These are phyloP conservation scores for Alectoria sarmentosa DNA, from an alignment of 495 filamentous ascomycete species.

Conservation along the genomic window DNA sequence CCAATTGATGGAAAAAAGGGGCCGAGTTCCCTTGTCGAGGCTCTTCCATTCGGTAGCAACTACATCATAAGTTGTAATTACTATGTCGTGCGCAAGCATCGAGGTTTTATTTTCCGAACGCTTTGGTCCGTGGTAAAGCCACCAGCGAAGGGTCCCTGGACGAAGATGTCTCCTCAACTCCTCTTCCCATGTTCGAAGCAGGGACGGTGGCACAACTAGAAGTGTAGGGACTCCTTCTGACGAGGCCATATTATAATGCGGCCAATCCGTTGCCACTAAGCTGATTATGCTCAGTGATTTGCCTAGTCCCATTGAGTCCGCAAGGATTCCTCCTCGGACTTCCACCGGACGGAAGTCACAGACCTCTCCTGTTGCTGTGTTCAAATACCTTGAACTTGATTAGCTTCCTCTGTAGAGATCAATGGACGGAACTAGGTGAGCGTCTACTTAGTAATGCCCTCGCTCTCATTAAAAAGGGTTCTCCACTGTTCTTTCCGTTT, in stretches of 20 bases:
- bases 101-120: conserved; percentile 18
- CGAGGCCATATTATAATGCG: not conserved
- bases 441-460: conserved; percentile 6
- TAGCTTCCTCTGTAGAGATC: conserved; percentile 18
- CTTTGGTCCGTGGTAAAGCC: conserved; percentile 31
- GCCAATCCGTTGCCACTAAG: conserved; percentile 27
- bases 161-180: conserved; percentile 32
- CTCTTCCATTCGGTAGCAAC: conserved; percentile 32
- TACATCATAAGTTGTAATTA: conserved; percentile 38
- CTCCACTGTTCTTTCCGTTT: conserved; percentile 25
- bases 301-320: conserved; percentile 38
- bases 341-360: conserved; percentile 17
- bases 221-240: conserved; percentile 13
- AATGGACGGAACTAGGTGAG: too few relatives aligned
- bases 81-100: conserved; percentile 24
- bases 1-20: conserved; percentile 33
- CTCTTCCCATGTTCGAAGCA: conserved; percentile 35
- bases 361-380: conserved; percentile 12
- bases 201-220: conserved; percentile 30
- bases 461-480: conserved; percentile 14
- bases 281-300: conserved; percentile 38
- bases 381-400: conserved; percentile 16
- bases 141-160: conserved; percentile 25
- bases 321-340: conserved; percentile 36
- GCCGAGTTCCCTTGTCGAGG: conserved; percentile 9